phyloP scores from a whole-genome alignment of 148 eudicot genomes.

The Vaccinium darrowii region DNA sequence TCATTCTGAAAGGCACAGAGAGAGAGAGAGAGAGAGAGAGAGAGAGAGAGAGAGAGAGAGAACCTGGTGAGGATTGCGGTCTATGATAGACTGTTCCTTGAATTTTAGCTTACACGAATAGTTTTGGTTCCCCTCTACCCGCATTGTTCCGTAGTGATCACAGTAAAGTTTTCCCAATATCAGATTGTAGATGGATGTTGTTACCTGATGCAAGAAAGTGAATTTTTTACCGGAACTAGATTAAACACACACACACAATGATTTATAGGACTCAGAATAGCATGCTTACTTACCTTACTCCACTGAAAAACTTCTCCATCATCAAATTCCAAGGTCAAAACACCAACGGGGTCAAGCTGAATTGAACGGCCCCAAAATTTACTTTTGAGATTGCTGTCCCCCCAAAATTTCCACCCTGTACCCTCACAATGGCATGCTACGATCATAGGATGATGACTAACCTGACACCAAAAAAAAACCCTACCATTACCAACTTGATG shows the following conservation, averaged over 20 bases:
- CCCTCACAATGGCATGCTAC: slow-evolving; percentile 95
- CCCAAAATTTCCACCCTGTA: slow-evolving; percentile 81
- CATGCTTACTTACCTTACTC: slow-evolving; percentile 63
- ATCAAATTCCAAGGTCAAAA: slow-evolving; percentile 75
- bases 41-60: slow-evolving; percentile 17
- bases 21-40: slow-evolving; percentile 15
- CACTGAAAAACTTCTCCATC: slow-evolving; percentile 93
- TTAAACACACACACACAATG: background rate
- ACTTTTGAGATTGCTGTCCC: slow-evolving; percentile 89
- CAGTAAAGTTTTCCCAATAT: slow-evolving; percentile 84
- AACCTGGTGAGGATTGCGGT: slow-evolving; percentile 94
- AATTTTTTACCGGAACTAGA: background rate
- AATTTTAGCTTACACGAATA: slow-evolving; percentile 78
- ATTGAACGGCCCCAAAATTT: slow-evolving; percentile 98
- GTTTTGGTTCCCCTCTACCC: slow-evolving; percentile 65
- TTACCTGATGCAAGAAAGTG: slow-evolving; percentile 48
- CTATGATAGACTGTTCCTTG: slow-evolving; percentile 92
- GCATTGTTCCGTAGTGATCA: slow-evolving; percentile 93
- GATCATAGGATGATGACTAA: slow-evolving; percentile 92
- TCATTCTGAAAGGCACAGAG: background rate
- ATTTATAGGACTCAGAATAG: background rate
- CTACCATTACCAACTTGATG: background rate
- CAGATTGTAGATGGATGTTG: slow-evolving; percentile 88
- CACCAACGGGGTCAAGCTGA: slow-evolving; percentile 89
- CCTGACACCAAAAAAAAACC: slow-evolving; percentile 35